These are phyloP conservation scores for Gautieria morchelliformis DNA, from an alignment of 768 basidiomycete species.

Conservation along the genomic window DNA sequence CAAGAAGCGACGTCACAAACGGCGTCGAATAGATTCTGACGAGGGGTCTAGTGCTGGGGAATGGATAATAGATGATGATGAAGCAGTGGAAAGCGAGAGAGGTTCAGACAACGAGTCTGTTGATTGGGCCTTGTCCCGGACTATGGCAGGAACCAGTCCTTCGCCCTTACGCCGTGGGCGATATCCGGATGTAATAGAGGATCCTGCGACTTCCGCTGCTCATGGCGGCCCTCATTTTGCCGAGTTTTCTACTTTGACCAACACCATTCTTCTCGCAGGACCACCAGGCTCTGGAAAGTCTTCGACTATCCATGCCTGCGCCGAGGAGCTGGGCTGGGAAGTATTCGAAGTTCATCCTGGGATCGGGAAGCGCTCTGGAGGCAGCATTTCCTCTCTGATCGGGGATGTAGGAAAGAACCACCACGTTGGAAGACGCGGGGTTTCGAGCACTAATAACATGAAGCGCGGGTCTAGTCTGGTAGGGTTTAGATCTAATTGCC, in stretches of 20 bases:
- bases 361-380: slow-evolving; percentile 78
- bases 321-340: slow-evolving; percentile 89
- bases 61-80: slow-evolving; percentile 45
- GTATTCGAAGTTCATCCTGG: slow-evolving; percentile 97
- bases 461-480: not conserved
- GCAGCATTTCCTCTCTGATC: slow-evolving; percentile 67
- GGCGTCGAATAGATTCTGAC: slow-evolving; percentile 39
- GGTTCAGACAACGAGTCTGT: slow-evolving; percentile 15
- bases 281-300: slow-evolving; percentile 87
- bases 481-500: not conserved
- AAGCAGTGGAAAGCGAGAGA: slow-evolving; percentile 30
- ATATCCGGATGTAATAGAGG: not conserved
- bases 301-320: slow-evolving; percentile 86
- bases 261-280: slow-evolving; percentile 79
- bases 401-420: slow-evolving; percentile 96
- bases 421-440: slow-evolving; percentile 39
- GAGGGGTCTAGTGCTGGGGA: slow-evolving; percentile 36
- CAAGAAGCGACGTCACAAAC: slow-evolving; percentile 42
- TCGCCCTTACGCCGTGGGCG: not conserved
- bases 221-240: not conserved
- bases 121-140: not conserved
- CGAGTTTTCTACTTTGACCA: slow-evolving; percentile 42
- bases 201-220: not conserved
- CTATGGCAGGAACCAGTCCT: not conserved
- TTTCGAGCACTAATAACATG: not conserved